A percentile compares a stretch with the other conserved stretches of the same genome.
Evolutionary conservation across 164 flowering plant genomes (phyloP).

Genomic region (Annona cherimola): DNA sequence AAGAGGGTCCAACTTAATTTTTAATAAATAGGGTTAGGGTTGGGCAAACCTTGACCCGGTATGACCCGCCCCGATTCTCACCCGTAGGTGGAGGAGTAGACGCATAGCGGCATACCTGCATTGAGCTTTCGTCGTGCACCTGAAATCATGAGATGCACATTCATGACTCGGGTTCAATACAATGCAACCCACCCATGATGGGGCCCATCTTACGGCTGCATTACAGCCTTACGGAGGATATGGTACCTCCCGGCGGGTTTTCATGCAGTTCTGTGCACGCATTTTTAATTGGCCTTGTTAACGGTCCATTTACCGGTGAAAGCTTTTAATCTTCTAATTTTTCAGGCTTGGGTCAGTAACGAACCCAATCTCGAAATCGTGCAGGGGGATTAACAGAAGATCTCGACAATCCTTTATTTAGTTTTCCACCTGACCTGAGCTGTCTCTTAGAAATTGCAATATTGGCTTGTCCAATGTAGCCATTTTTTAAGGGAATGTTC

Average conservation of each 20-base stretch:
- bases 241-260: too few relatives aligned
- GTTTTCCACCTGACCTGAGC: too few relatives aligned
- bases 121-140: not conserved
- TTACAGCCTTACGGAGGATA: too few relatives aligned
- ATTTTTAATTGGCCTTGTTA: not conserved
- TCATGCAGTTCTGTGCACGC: too few relatives aligned
- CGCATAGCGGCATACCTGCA: too few relatives aligned
- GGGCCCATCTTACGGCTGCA: not conserved
- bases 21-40: too few relatives aligned
- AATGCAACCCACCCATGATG: not conserved
- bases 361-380: not conserved
- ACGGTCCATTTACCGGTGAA: not conserved
- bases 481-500: constrained; percentile 4
- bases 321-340: not conserved
- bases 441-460: not conserved
- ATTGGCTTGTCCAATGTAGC: not conserved
- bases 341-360: not conserved
- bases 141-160: not conserved
- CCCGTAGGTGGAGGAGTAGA: too few relatives aligned
- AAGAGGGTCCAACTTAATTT: too few relatives aligned
- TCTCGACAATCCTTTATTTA: too few relatives aligned
- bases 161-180: not conserved
- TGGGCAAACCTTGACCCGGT: too few relatives aligned
- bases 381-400: too few relatives aligned
- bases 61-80: too few relatives aligned